Evolutionary conservation across 805 yeast genomes (phyloP), one percentile per base, ranked within the genome.

Genomic region (Groenewaldozyma tartarivorans): DNA sequence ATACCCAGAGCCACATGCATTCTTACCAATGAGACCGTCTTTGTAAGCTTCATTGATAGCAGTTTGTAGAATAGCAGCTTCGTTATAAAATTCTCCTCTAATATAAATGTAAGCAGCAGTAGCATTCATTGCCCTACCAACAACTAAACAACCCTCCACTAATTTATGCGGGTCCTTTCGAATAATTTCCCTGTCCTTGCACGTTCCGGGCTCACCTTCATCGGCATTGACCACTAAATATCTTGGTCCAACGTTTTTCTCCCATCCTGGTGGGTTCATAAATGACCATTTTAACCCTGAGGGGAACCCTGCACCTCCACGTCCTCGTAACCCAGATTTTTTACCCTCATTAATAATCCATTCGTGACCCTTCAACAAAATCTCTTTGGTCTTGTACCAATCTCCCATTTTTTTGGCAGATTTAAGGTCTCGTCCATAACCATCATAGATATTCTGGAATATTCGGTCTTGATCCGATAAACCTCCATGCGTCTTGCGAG

Each of bases 261-360:
- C 94, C 95, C 95, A 84, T 44, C 92, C 92, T 41, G 95, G 95
- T 35, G 95, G 95, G 65, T 85, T 85, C 95, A 84, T 84, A 60
- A 84, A 84, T 19, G 92, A 81, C 94, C 94, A 84, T 64, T 84
- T 84, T 56, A 84, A 72, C 24, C 95, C 95, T 19, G 87, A 76
- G 41, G 95, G 95, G 71, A 84, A 84, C 15, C 95, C 95, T 35
- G 95, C 95, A 56, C 95, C 95, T 45, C 95, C 95, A 63, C 95
- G 77, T 44, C 95, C 95, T 60, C 95, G 75, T 49, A 84, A 70
- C 18, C 94, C 94, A 18, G 88, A 79, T 54, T 76, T 73, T 60
- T 84, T 84, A 69, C 81, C 78, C 66, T 84, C 90, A 57, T 81
- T 86, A 55, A 85, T 84, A 62, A 84, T 84, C 95, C 95, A 84